These are phyloP conservation scores for Neofusicoccum laricinum DNA, from an alignment of 2,329 filamentous ascomycete species.

Conservation along the genomic window DNA sequence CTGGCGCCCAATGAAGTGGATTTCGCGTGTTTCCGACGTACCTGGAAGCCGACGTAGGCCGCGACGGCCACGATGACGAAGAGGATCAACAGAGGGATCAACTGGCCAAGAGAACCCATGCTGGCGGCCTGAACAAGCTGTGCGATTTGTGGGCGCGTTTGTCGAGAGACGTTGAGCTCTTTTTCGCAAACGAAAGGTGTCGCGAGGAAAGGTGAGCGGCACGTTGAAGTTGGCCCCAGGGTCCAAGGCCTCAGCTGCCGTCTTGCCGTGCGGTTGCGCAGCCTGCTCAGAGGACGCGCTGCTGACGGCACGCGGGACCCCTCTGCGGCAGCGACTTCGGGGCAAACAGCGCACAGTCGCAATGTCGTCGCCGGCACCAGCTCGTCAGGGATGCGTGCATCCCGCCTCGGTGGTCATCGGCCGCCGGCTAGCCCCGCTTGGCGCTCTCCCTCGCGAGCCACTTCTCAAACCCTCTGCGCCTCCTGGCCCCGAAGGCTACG, in stretches of 20 bases:
- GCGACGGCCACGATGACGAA: slow-evolving; percentile 56
- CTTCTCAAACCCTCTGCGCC: background rate
- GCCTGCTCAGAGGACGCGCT: too few relatives aligned
- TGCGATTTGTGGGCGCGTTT: background rate
- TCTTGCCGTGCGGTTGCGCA: background rate
- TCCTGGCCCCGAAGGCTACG: background rate
- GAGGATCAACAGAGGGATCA: slow-evolving; percentile 66
- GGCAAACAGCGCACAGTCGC: too few relatives aligned
- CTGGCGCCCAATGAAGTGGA: background rate
- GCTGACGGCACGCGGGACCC: too few relatives aligned
- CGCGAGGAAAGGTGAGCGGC: background rate
- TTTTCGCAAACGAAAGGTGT: background rate
- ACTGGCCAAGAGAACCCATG: slow-evolving; percentile 44
- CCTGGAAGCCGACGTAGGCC: slow-evolving; percentile 67
- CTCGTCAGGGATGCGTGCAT: background rate
- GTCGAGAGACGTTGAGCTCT: background rate
- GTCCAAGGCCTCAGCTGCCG: background rate
- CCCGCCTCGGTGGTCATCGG: background rate
- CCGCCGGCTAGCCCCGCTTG: background rate
- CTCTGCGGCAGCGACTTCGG: too few relatives aligned
- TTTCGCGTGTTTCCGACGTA: slow-evolving; percentile 21
- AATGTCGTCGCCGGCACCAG: too few relatives aligned
- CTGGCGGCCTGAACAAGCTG: slow-evolving; percentile 31
- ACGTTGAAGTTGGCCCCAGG: background rate
- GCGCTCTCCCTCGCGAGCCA: background rate